Evolutionary conservation across 2,329 filamentous ascomycete species (phyloP).

Genomic region (Malbranchea cinnamomea): DNA sequence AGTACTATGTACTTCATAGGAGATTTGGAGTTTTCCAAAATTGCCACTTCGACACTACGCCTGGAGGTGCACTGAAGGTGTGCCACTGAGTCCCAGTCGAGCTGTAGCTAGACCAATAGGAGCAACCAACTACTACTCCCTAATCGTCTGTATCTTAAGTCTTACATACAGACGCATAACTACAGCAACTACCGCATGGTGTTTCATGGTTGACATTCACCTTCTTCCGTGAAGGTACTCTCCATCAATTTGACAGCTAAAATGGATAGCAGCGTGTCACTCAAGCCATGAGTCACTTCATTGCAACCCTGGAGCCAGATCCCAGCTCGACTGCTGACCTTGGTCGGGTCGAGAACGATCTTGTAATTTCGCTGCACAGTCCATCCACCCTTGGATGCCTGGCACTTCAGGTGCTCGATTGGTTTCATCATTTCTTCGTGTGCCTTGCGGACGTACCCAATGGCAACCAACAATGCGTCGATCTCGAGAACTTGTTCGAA

Average conservation of each 20-base stretch:
- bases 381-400: conserved; percentile 41
- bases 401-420: conserved; percentile 51
- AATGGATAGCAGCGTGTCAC: conserved; percentile 68
- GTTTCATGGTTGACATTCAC: not conserved
- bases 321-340: conserved; percentile 57
- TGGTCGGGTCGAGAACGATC: conserved; percentile 52
- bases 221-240: not conserved
- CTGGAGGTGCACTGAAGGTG: too few relatives aligned
- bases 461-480: conserved; percentile 72
- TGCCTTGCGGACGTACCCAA: conserved; percentile 64
- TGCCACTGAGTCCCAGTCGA: too few relatives aligned
- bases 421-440: conserved; percentile 63
- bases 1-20: too few relatives aligned
- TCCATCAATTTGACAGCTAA: too few relatives aligned
- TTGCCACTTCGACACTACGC: too few relatives aligned
- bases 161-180: too few relatives aligned
- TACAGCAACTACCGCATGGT: too few relatives aligned
- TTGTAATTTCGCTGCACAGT: conserved; percentile 64
- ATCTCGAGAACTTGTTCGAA: conserved; percentile 53
- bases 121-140: too few relatives aligned
- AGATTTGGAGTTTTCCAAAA: too few relatives aligned
- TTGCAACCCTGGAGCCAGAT: conserved; percentile 91
- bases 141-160: too few relatives aligned
- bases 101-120: too few relatives aligned
- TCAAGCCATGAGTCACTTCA: conserved; percentile 77